Conservation (phyloP, 225 moss, liverwort and hornwort genomes). For the Bryum argenteum region DNA sequence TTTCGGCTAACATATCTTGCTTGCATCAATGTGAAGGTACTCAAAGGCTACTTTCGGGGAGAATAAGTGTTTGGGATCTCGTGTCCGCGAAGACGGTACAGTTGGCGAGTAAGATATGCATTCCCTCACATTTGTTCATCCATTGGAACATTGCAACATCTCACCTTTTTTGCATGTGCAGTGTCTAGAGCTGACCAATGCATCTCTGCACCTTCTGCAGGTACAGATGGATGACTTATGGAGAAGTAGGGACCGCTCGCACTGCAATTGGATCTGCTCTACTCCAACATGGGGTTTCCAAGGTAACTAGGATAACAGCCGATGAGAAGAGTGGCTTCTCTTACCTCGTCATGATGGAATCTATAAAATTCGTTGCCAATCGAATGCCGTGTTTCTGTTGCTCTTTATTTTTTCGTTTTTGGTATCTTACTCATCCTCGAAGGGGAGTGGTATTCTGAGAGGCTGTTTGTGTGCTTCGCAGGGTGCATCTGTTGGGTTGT, state of each 20-base stretch:
- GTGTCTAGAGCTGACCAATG: slow-evolving; percentile 9
- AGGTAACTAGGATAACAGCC: slow-evolving; percentile 30
- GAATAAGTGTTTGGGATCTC: slow-evolving; percentile 81
- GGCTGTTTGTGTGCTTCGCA: slow-evolving; percentile 34
- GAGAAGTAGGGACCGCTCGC: slow-evolving; percentile 72
- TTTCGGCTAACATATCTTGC: slow-evolving; percentile 24
- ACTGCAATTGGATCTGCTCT: slow-evolving; percentile 85
- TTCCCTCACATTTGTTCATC: slow-evolving; percentile 14
- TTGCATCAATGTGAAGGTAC: slow-evolving; percentile 46
- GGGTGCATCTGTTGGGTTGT: slow-evolving; percentile 74
- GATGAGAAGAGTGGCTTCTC: no score
- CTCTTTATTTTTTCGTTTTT: background rate
- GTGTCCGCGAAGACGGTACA: slow-evolving; percentile 69
- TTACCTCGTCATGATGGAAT: no score
- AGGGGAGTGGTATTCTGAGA: background rate
- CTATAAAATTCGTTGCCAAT: no score
- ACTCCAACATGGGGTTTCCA: slow-evolving; percentile 71
- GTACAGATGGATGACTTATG: slow-evolving; percentile 90
- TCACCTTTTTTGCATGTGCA: slow-evolving; percentile 15
- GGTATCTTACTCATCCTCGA: background rate
- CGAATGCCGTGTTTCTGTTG: slow-evolving; percentile 5
- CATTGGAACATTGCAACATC: no score
- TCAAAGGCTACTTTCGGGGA: slow-evolving; percentile 70
- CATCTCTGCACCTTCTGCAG: slow-evolving; percentile 38
- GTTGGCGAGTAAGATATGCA: slow-evolving; percentile 65